Evolutionary conservation across 2,329 filamentous ascomycete genomes (phyloP).

Genomic region (Ceratocystis colombiana): DNA sequence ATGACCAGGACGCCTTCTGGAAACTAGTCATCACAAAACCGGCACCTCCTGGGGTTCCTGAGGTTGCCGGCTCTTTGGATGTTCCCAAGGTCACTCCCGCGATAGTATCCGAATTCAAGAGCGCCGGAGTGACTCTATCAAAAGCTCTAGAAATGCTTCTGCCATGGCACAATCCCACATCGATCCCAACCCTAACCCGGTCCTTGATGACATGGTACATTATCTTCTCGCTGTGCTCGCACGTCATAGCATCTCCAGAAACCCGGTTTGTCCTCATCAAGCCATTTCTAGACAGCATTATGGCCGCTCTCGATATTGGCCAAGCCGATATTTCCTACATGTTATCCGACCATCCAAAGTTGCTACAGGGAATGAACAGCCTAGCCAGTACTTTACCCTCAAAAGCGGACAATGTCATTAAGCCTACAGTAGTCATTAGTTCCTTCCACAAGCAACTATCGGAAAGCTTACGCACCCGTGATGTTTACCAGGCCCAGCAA

Average conservation of each 20-base stretch:
- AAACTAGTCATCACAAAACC: conserved; percentile 20
- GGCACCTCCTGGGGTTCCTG: conserved; percentile 8
- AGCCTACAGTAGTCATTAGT: not conserved
- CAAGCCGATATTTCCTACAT: conserved; percentile 6
- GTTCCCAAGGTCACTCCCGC: conserved; percentile 3
- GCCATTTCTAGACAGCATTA: conserved; percentile 21
- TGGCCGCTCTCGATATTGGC: conserved; percentile 16
- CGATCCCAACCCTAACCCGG: not conserved
- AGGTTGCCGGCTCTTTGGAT: conserved; percentile 5
- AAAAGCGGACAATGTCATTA: not conserved
- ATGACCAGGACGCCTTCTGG: conserved; percentile 24
- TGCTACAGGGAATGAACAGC: conserved; percentile 1
- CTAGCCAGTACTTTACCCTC: too few relatives aligned
- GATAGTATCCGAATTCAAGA: not conserved
- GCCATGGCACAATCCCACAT: conserved; percentile 11
- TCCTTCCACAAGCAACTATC: conserved; percentile 24
- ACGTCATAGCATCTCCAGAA: not conserved
- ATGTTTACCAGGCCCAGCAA: conserved; percentile 13
- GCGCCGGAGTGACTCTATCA: conserved; percentile 13
- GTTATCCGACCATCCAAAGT: conserved; percentile 6
- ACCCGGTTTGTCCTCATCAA: conserved; percentile 18
- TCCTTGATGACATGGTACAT: conserved; percentile 24
- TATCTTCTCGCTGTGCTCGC: conserved; percentile 14
- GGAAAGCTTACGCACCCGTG: conserved; percentile 11
- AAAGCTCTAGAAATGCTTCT: conserved; percentile 16